phyloP scores from a whole-genome alignment of 257 asterid species.

The Forsythia suspensa region DNA sequence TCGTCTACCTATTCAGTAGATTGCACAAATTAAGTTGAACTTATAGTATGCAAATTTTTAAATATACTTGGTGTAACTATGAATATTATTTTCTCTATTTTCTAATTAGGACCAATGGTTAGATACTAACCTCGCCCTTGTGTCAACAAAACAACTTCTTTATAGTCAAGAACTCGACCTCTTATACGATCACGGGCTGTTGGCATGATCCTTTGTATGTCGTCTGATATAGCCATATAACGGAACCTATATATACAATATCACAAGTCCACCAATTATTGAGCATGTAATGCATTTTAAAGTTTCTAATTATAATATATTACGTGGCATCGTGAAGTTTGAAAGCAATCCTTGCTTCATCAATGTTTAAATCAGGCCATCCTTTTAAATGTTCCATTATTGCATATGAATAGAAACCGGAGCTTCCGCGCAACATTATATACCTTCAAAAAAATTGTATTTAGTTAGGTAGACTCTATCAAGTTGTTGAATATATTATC shows the following conservation, averaged over 20 bases:
- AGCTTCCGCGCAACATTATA: constrained; percentile 28
- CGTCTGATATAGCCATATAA: constrained; percentile 73
- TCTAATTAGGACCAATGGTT: too few relatives aligned
- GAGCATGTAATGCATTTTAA: background rate
- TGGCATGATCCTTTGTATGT: constrained; percentile 65
- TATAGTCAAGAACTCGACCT: constrained; percentile 49
- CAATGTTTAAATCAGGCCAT: constrained; percentile 29
- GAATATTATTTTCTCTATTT: too few relatives aligned
- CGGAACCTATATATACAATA: constrained; percentile 41
- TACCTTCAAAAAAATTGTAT: constrained; percentile 15
- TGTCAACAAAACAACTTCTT: constrained; percentile 60
- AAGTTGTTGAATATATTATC: background rate
- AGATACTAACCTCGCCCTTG: constrained; percentile 27
- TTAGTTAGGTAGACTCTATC: background rate
- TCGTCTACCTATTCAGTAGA: constrained; percentile 49
- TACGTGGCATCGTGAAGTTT: constrained; percentile 27
- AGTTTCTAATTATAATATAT: background rate
- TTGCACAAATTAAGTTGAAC: background rate
- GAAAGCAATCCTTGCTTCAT: constrained; percentile 30
- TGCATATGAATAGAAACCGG: constrained; percentile 41
- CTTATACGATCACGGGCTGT: constrained; percentile 37
- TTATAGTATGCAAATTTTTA: too few relatives aligned
- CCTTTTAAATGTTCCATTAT: constrained; percentile 33
- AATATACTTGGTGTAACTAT: background rate
- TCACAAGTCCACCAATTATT: background rate